Conservation (phyloP, 495 filamentous ascomycete species). For the Penicillium bialowiezense region DNA sequence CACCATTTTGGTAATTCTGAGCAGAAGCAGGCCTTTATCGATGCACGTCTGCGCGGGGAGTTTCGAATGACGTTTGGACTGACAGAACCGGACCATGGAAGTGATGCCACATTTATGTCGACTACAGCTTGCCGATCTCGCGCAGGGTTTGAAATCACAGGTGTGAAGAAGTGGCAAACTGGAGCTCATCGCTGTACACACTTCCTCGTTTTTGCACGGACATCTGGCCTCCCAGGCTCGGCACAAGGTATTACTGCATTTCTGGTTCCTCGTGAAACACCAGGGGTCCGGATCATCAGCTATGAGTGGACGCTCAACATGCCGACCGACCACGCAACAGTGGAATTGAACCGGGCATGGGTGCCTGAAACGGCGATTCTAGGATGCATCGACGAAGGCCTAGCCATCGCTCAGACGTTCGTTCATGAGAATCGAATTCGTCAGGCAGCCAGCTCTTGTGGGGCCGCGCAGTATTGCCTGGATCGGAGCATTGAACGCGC, state of each 20-base stretch:
- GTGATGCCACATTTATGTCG: constrained; percentile 57
- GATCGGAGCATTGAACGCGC: constrained; percentile 52
- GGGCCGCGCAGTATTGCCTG: constrained; percentile 55
- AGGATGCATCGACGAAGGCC: constrained; percentile 43
- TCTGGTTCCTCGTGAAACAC: constrained; percentile 45
- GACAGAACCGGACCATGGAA: constrained; percentile 59
- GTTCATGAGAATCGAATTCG: constrained; percentile 62
- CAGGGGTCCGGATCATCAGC: constrained; percentile 46
- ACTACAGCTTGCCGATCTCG: constrained; percentile 40
- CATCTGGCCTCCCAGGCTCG: constrained; percentile 42
- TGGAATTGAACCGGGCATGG: constrained; percentile 47
- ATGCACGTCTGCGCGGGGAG: constrained; percentile 43
- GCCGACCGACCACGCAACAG: constrained; percentile 59
- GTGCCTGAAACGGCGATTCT: constrained; percentile 49
- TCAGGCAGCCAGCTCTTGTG: constrained; percentile 57
- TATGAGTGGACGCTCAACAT: constrained; percentile 64
- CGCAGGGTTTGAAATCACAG: constrained; percentile 50
- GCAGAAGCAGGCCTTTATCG: constrained; percentile 50
- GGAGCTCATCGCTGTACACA: constrained; percentile 57
- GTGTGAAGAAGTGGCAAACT: constrained; percentile 61
- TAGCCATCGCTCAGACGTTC: constrained; percentile 59
- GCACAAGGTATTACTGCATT: constrained; percentile 56
- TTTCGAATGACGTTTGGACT: constrained; percentile 56
- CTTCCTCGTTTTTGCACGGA: constrained; percentile 57
- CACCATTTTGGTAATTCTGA: constrained; percentile 49